Evolutionary conservation across 306 rosid species (phyloP).

Genomic region (Chamaecrista fasciculata): DNA sequence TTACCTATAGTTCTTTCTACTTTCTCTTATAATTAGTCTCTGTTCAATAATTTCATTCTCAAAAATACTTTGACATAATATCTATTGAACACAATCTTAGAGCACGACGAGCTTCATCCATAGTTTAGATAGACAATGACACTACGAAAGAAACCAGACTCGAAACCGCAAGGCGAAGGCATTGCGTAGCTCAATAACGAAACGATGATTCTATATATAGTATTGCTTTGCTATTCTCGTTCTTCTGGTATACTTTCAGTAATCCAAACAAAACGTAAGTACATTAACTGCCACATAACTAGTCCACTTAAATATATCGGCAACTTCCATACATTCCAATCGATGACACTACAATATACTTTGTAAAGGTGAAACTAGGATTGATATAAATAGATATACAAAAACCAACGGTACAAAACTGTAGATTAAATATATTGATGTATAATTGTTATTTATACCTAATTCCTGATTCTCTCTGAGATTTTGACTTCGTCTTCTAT

Average conservation of each 20-base stretch:
- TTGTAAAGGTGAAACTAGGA: neutral
- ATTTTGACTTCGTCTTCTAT: slow-evolving; percentile 17
- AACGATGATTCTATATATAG: neutral
- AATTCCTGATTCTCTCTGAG: neutral
- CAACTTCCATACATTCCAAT: slow-evolving; percentile 20
- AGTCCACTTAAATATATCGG: neutral
- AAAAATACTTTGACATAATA: too few relatives aligned
- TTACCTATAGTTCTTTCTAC: too few relatives aligned
- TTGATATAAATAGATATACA: slow-evolving; percentile 23
- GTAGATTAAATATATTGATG: neutral
- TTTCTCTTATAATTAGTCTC: too few relatives aligned
- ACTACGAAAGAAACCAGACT: neutral
- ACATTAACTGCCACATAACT: slow-evolving; percentile 7
- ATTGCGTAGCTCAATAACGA: neutral
- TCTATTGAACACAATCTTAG: neutral
- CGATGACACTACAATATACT: neutral
- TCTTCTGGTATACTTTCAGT: neutral
- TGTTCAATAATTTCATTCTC: too few relatives aligned
- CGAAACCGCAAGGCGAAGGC: neutral
- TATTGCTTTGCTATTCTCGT: neutral
- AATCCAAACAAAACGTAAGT: neutral
- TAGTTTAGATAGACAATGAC: neutral
- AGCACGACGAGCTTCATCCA: neutral
- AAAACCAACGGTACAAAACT: slow-evolving; percentile 15
- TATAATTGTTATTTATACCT: neutral